Evolutionary conservation across 1,139 yeast genomes (phyloP).

Genomic region (Suhomyces kunorum): DNA sequence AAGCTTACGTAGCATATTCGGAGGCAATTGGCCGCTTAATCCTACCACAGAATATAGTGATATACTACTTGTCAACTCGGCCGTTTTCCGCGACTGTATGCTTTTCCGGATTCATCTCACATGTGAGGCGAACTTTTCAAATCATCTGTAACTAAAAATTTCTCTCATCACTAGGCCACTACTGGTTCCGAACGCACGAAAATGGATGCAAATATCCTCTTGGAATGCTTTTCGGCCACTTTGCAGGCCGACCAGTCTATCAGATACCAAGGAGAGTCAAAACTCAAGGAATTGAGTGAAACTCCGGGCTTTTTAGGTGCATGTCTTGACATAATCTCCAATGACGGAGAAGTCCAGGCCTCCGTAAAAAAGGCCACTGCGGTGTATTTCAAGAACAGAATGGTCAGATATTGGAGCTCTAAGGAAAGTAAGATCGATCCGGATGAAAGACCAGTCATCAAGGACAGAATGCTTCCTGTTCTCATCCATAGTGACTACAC

Average conservation of each 20-base stretch:
- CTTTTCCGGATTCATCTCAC: slow-evolving; percentile 1
- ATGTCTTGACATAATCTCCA: slow-evolving; percentile 63
- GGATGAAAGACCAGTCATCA: slow-evolving; percentile 72
- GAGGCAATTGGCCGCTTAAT: slow-evolving; percentile 4
- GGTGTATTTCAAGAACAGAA: slow-evolving; percentile 79
- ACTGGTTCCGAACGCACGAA: neutral
- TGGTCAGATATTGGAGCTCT: slow-evolving; percentile 62
- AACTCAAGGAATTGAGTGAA: slow-evolving; percentile 56
- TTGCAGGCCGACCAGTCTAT: slow-evolving; percentile 64
- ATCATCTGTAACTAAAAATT: slow-evolving; percentile 10
- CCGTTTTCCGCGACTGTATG: slow-evolving; percentile 1
- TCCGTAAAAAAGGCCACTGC: slow-evolving; percentile 78
- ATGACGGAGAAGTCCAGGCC: slow-evolving; percentile 47
- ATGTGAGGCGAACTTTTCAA: slow-evolving; percentile 8
- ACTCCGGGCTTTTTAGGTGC: slow-evolving; percentile 80
- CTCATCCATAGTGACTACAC: slow-evolving; percentile 46
- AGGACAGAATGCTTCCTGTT: slow-evolving; percentile 56
- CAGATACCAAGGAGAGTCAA: slow-evolving; percentile 69
- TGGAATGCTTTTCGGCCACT: slow-evolving; percentile 82
- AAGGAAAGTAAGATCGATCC: slow-evolving; percentile 45
- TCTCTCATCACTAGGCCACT: slow-evolving; percentile 3
- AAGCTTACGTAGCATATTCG: no score
- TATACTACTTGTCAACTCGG: slow-evolving; percentile 1
- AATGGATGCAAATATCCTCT: slow-evolving; percentile 69
- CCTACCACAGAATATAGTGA: neutral